Conservation (phyloP, 352 stramenopile genomes). For the Discostella stelligera region DNA sequence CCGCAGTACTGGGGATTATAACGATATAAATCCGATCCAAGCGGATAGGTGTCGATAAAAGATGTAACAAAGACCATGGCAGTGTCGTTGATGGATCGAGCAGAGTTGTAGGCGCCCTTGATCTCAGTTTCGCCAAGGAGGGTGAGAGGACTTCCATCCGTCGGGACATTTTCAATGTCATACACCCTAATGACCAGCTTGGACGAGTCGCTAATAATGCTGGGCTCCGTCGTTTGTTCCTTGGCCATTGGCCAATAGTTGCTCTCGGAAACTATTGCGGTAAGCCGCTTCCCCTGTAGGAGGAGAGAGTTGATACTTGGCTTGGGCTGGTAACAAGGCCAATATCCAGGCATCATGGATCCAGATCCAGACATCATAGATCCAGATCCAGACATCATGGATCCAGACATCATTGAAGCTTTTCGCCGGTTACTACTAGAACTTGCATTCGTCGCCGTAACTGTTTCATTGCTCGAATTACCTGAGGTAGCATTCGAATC, state of each 20-base stretch:
- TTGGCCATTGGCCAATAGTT: constrained; percentile 8
- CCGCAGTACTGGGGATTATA: constrained; percentile 22
- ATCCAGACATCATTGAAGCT: too few relatives aligned
- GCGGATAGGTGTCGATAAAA: constrained; percentile 17
- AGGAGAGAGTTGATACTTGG: constrained; percentile 47
- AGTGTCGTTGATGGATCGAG: constrained; percentile 10
- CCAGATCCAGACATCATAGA: too few relatives aligned
- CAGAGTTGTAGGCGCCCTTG: constrained; percentile 22
- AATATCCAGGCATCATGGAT: constrained; percentile 6
- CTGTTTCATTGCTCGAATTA: neutral
- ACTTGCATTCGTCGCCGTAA: neutral
- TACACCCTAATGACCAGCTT: constrained; percentile 27
- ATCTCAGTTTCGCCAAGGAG: constrained; percentile 24
- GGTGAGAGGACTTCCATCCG: constrained; percentile 20
- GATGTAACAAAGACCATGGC: constrained; percentile 20
- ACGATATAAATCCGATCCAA: constrained; percentile 22
- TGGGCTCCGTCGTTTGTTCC: neutral
- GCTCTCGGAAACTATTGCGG: constrained; percentile 43
- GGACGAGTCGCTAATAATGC: constrained; percentile 21
- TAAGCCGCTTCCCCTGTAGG: constrained; percentile 36
- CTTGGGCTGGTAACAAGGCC: constrained; percentile 46
- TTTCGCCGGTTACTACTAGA: neutral
- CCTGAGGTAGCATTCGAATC: neutral
- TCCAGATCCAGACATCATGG: too few relatives aligned
- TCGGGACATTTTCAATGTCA: constrained; percentile 22